Evolutionary conservation across 768 basidiomycete species (phyloP).

Genomic region (Clitopilus passeckerianus): DNA sequence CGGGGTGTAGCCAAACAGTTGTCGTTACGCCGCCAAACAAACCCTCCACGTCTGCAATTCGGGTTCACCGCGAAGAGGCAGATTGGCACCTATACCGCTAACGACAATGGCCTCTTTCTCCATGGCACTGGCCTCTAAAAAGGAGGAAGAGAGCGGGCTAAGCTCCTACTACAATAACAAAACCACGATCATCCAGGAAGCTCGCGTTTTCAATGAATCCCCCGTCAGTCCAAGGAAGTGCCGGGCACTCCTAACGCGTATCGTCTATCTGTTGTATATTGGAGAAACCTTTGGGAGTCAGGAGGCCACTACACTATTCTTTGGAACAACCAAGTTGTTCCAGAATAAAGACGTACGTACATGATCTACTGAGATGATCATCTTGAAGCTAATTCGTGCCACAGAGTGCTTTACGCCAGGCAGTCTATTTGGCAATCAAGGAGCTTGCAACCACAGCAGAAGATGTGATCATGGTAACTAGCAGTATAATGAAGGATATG

Average conservation of each 20-base stretch:
- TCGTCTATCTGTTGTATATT: slow-evolving; percentile 93
- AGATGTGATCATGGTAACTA: slow-evolving; percentile 99
- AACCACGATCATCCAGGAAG: slow-evolving; percentile 96
- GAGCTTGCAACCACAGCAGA: slow-evolving; percentile 94
- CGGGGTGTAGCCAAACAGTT: slow-evolving; percentile 19
- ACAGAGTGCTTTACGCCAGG: slow-evolving; percentile 92
- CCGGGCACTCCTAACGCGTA: slow-evolving; percentile 91
- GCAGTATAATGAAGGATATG: slow-evolving; percentile 99
- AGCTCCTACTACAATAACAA: slow-evolving; percentile 96
- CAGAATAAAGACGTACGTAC: slow-evolving; percentile 96
- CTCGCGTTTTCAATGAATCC: slow-evolving; percentile 98
- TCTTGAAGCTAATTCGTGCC: background rate
- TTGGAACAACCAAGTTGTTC: slow-evolving; percentile 97
- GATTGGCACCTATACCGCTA: slow-evolving; percentile 11
- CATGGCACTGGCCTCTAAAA: slow-evolving; percentile 85
- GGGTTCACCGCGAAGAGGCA: slow-evolving; percentile 8
- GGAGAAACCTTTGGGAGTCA: slow-evolving; percentile 94
- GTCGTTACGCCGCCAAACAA: slow-evolving; percentile 24
- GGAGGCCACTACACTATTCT: slow-evolving; percentile 97
- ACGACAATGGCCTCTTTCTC: slow-evolving; percentile 44
- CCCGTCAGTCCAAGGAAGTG: slow-evolving; percentile 98
- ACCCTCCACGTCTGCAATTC: slow-evolving; percentile 34
- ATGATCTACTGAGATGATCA: background rate
- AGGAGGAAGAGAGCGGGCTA: slow-evolving; percentile 93
- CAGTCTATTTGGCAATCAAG: slow-evolving; percentile 98